Conservation (phyloP, 2,329 filamentous ascomycete genomes). For the Beauveria medogensis region DNA sequence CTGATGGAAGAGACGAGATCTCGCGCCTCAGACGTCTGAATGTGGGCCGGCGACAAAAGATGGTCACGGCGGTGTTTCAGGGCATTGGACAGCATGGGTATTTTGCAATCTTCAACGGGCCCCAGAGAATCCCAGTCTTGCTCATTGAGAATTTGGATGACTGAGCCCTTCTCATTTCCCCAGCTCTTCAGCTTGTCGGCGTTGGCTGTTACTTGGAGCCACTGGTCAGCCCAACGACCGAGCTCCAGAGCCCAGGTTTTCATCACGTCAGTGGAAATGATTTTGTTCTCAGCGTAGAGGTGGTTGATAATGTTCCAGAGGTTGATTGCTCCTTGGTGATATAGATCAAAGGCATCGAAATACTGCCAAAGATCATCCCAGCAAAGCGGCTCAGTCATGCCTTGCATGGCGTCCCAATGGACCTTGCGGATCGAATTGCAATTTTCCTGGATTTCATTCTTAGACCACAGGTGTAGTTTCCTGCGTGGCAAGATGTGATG, state of each 20-base stretch:
- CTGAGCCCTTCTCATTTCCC: slow-evolving; percentile 18
- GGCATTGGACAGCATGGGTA: slow-evolving; percentile 25
- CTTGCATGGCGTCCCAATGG: slow-evolving; percentile 28
- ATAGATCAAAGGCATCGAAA: slow-evolving; percentile 41
- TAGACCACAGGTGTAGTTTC: slow-evolving; percentile 30
- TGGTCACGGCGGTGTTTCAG: slow-evolving; percentile 24
- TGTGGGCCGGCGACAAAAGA: slow-evolving; percentile 15
- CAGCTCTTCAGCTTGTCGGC: slow-evolving; percentile 24
- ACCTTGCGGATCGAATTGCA: slow-evolving; percentile 31
- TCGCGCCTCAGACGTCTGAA: slow-evolving; percentile 14
- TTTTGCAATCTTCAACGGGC: slow-evolving; percentile 20
- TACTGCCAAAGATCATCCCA: slow-evolving; percentile 38
- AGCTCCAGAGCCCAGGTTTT: slow-evolving; percentile 21
- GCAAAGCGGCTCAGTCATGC: slow-evolving; percentile 22
- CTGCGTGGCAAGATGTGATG: slow-evolving; percentile 21
- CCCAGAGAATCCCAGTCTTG: slow-evolving; percentile 23
- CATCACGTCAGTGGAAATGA: slow-evolving; percentile 21
- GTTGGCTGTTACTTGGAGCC: slow-evolving; percentile 25
- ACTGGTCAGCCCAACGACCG: slow-evolving; percentile 29
- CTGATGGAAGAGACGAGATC: slow-evolving; percentile 21
- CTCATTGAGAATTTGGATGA: slow-evolving; percentile 21
- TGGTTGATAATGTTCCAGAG: slow-evolving; percentile 38
- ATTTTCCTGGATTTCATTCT: slow-evolving; percentile 28
- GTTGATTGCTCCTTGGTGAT: slow-evolving; percentile 38
- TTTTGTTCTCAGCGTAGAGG: slow-evolving; percentile 32